Percentiles rank a stretch among this genome's conserved stretches.
phyloP scores from a whole-genome alignment of 108 stramenopile genomes.

The Poteriospumella lacustris region DNA sequence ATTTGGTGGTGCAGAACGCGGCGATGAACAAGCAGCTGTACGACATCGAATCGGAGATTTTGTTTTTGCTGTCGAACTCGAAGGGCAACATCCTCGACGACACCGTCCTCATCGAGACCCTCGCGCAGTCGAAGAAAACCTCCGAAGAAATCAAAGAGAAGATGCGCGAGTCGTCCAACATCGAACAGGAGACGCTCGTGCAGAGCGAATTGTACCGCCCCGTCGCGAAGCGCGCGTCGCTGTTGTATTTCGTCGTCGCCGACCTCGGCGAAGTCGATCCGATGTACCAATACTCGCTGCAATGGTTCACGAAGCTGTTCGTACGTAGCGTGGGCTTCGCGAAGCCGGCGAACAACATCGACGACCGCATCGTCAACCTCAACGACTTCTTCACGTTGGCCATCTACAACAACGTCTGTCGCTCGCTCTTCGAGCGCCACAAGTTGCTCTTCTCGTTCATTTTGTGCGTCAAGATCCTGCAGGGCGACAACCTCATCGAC shows the following conservation, averaged over 20 bases:
- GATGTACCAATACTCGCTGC: conserved; percentile 68
- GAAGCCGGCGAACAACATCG: conserved; percentile 46
- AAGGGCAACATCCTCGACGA: conserved; percentile 64
- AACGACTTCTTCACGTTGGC: conserved; percentile 57
- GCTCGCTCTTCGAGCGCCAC: conserved; percentile 64
- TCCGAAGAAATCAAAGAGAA: conserved; percentile 58
- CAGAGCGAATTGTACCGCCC: conserved; percentile 61
- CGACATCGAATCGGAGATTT: conserved; percentile 57
- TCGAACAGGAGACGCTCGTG: conserved; percentile 54
- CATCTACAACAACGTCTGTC: conserved; percentile 61
- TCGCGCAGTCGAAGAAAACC: conserved; percentile 56
- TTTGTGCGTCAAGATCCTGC: conserved; percentile 52
- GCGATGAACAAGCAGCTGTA: conserved; percentile 61
- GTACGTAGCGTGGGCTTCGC: conserved; percentile 44
- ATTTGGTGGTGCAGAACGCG: conserved; percentile 55
- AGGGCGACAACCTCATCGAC: conserved; percentile 54
- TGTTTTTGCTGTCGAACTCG: conserved; percentile 49
- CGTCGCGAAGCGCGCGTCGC: conserved; percentile 56
- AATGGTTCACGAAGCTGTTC: conserved; percentile 54
- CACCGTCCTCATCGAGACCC: conserved; percentile 60
- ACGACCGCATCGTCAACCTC: conserved; percentile 44
- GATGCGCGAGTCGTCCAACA: conserved; percentile 57
- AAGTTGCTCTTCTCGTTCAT: conserved; percentile 64
- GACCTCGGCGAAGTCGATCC: conserved; percentile 60
- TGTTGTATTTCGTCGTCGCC: conserved; percentile 58